These are phyloP conservation scores for Microcos paniculata DNA, from an alignment of 345 rosid genomes.

Conservation along the genomic window DNA sequence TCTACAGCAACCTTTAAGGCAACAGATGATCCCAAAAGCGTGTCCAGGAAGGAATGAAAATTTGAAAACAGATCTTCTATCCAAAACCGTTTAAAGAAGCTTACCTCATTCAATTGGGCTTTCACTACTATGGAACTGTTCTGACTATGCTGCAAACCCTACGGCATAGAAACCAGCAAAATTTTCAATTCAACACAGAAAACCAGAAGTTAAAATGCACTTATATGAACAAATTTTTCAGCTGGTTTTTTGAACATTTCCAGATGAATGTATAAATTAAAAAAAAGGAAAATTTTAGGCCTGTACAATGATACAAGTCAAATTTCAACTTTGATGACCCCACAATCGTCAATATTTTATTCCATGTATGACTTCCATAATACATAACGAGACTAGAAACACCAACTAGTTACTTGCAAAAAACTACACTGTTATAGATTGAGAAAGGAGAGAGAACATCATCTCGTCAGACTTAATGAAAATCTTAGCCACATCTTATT, in stretches of 20 bases:
- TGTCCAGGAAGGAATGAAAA: conserved; percentile 37
- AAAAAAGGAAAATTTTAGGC: neutral
- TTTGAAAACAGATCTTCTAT: conserved; percentile 36
- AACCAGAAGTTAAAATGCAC: neutral
- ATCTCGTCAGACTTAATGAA: neutral
- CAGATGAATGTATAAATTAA: neutral
- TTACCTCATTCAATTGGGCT: conserved; percentile 71
- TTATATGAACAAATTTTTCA: neutral
- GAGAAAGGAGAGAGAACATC: neutral
- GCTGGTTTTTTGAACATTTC: neutral
- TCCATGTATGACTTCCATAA: neutral
- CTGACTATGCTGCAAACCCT: conserved; percentile 44
- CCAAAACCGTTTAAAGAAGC: conserved; percentile 32
- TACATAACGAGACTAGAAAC: neutral
- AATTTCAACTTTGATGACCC: neutral
- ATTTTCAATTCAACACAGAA: neutral
- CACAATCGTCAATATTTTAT: neutral
- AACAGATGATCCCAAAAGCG: conserved; percentile 52
- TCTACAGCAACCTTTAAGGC: conserved; percentile 55
- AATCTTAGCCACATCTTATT: neutral
- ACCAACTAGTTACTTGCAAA: neutral
- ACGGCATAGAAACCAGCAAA: conserved; percentile 5
- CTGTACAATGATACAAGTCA: conserved; percentile 2
- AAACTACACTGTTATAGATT: neutral
- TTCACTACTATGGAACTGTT: conserved; percentile 45